Evolutionary conservation across 805 yeast species (phyloP).

Genomic region (Grigorovia transvaalensis): DNA sequence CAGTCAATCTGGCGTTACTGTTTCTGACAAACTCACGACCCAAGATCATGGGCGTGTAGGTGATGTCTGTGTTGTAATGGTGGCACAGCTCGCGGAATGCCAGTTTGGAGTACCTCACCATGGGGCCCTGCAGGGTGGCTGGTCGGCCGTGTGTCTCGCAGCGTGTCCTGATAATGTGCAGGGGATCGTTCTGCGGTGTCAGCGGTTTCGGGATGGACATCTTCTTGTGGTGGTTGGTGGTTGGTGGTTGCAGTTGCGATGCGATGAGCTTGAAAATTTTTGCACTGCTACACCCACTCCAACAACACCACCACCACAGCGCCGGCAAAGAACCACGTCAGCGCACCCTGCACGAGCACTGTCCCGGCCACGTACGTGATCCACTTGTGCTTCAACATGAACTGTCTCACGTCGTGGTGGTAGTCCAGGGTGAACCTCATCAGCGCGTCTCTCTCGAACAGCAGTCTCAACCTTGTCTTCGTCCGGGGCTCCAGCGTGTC

Average conservation of each 20-base stretch:
- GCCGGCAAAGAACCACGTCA: slow-evolving; percentile 13
- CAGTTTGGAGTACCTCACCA: slow-evolving; percentile 92
- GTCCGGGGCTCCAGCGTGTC: not conserved
- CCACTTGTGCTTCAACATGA: slow-evolving; percentile 19
- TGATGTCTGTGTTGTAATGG: slow-evolving; percentile 66
- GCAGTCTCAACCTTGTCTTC: slow-evolving; percentile 3
- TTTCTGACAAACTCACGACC: slow-evolving; percentile 92
- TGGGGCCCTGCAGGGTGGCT: slow-evolving; percentile 75
- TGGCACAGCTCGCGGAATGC: slow-evolving; percentile 80
- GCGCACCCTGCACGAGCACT: slow-evolving; percentile 10
- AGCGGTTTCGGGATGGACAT: too few species aligned
- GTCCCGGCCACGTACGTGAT: slow-evolving; percentile 19
- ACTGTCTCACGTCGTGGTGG: slow-evolving; percentile 21
- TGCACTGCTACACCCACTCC: too few species aligned
- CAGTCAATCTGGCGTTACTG: slow-evolving; percentile 67
- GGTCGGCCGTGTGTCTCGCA: slow-evolving; percentile 38
- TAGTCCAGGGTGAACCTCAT: slow-evolving; percentile 18
- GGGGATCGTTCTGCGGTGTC: slow-evolving; percentile 35
- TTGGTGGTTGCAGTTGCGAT: not conserved
- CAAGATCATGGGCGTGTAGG: slow-evolving; percentile 91
- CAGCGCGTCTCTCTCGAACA: slow-evolving; percentile 15
- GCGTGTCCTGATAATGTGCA: slow-evolving; percentile 39
- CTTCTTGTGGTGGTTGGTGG: slow-evolving; percentile 2
- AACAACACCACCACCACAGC: slow-evolving; percentile 2
- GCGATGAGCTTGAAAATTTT: too few species aligned